A percentile compares a stretch with the other conserved stretches of the same genome.
These are phyloP conservation scores for Cystoisospora suis DNA, from an alignment of 169 alveolate genomes.

Conservation along the genomic window DNA sequence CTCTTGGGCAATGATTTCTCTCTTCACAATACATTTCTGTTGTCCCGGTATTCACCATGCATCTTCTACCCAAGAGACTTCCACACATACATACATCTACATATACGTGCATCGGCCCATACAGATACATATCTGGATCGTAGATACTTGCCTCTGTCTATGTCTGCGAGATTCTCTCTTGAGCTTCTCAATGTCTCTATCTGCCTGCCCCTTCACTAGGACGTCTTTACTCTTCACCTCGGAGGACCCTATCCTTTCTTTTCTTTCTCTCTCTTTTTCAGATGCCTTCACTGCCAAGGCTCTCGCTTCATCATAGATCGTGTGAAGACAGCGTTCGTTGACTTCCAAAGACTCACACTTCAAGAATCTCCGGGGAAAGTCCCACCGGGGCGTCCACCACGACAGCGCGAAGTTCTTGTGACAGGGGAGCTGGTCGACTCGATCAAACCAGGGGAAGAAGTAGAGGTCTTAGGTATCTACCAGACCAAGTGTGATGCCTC, in stretches of 20 bases:
- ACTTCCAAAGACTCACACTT: slow-evolving; percentile 95
- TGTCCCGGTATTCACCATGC: too few species aligned
- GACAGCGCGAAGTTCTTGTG: slow-evolving; percentile 95
- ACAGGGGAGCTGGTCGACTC: slow-evolving; percentile 96
- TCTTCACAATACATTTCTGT: too few species aligned
- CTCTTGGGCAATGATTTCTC: too few species aligned
- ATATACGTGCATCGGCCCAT: background rate
- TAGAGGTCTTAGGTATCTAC: slow-evolving; percentile 95
- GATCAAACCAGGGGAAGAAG: slow-evolving; percentile 99
- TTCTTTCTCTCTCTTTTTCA: background rate
- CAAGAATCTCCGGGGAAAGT: slow-evolving; percentile 62
- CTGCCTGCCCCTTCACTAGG: background rate
- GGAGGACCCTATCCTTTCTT: background rate
- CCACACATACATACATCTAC: too few species aligned
- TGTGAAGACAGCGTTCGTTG: slow-evolving; percentile 90
- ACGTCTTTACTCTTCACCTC: background rate
- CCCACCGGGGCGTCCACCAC: slow-evolving; percentile 97
- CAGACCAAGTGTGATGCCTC: slow-evolving; percentile 72
- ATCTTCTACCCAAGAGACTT: too few species aligned
- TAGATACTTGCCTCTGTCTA: background rate
- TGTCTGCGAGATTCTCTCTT: slow-evolving; percentile 8
- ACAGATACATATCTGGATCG: background rate
- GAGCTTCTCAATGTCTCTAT: too few species aligned
- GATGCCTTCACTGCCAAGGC: slow-evolving; percentile 56
- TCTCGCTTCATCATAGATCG: slow-evolving; percentile 54